Evolutionary conservation across 345 rosid species (phyloP).

Genomic region (Populus pruinosa): DNA sequence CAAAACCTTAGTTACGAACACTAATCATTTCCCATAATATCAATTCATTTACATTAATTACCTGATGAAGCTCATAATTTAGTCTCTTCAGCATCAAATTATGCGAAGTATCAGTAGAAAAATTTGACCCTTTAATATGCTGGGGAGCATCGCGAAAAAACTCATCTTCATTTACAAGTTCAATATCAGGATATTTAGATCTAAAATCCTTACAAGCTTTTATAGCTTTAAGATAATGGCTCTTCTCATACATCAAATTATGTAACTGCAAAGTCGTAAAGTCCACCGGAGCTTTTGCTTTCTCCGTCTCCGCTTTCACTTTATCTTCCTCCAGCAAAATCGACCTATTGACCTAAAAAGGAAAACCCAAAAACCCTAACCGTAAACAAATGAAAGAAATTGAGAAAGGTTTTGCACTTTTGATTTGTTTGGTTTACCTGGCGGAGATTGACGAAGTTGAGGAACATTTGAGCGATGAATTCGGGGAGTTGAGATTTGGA

Average conservation of each 20-base stretch:
- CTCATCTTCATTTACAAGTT: conserved; percentile 79
- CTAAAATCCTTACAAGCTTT: conserved; percentile 79
- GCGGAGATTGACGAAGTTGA: conserved; percentile 77
- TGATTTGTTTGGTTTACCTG: conserved; percentile 41
- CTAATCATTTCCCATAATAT: neutral
- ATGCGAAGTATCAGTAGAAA: conserved; percentile 57
- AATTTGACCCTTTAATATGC: conserved; percentile 48
- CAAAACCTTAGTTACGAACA: neutral
- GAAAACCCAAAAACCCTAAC: neutral
- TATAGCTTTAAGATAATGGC: conserved; percentile 77
- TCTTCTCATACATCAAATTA: conserved; percentile 90
- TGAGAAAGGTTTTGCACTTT: too few species aligned
- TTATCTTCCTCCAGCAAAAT: conserved; percentile 75
- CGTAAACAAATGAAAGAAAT: neutral
- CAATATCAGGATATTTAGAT: conserved; percentile 74
- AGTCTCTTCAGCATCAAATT: conserved; percentile 84
- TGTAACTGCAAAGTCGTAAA: conserved; percentile 76
- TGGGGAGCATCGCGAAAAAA: conserved; percentile 69
- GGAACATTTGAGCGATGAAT: conserved; percentile 75
- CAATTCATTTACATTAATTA: conserved; percentile 7
- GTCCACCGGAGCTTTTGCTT: conserved; percentile 72
- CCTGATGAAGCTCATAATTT: conserved; percentile 88
- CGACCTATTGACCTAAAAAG: conserved; percentile 60
- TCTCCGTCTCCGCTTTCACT: conserved; percentile 65
- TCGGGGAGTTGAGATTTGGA: conserved; percentile 68